phyloP scores from a whole-genome alignment of 2,329 filamentous ascomycete genomes.

The Elsinoe fawcettii region DNA sequence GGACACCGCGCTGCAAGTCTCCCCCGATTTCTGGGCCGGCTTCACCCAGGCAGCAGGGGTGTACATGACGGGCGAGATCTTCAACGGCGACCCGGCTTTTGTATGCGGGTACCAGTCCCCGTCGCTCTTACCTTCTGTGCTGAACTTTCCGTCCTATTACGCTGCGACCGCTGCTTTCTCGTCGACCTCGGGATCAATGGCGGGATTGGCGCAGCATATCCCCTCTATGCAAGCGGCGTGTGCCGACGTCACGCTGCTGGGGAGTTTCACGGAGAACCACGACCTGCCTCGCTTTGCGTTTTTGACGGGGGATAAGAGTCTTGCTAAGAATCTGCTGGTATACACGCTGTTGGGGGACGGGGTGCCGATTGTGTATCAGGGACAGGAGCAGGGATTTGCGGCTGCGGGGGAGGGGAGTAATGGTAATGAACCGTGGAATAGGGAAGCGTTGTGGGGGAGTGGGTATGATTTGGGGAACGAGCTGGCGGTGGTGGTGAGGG shows the following conservation, averaged over 20 bases:
- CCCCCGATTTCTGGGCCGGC: conserved; percentile 34
- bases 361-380: conserved; percentile 58
- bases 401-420: conserved; percentile 24
- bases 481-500: conserved; percentile 36
- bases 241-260: conserved; percentile 32
- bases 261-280: conserved; percentile 34
- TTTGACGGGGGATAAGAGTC: conserved; percentile 45
- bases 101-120: conserved; percentile 36
- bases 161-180: conserved; percentile 32
- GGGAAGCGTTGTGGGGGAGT: conserved; percentile 37
- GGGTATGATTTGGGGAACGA: conserved; percentile 34
- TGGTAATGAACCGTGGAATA: conserved; percentile 31
- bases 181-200: conserved; percentile 31
- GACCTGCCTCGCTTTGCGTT: conserved; percentile 37
- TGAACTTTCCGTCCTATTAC: conserved; percentile 42
- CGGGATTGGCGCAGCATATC: conserved; percentile 30
- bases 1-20: conserved; percentile 43
- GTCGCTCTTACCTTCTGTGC: conserved; percentile 36
- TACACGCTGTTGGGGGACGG: conserved; percentile 56
- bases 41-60: conserved; percentile 32
- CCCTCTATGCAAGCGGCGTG: conserved; percentile 29
- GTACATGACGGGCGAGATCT: conserved; percentile 43
- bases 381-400: conserved; percentile 55
- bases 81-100: conserved; percentile 31
- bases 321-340: conserved; percentile 54